phyloP scores from a whole-genome alignment of 805 yeast genomes.

The Barnettozyma sucrosica region DNA sequence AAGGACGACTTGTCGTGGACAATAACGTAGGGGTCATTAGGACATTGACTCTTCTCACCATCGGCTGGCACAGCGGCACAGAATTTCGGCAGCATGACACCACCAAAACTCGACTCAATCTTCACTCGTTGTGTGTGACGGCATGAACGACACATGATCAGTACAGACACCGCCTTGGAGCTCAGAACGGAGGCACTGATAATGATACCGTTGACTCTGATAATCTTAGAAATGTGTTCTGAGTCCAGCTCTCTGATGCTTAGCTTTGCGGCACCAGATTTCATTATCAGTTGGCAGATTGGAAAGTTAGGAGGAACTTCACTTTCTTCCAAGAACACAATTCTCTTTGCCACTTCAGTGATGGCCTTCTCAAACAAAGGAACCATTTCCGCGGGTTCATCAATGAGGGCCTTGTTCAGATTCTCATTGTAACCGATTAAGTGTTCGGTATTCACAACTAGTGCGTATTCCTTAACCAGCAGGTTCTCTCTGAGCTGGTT shows the following conservation, averaged over 20 bases:
- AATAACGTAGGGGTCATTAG: conserved; percentile 86
- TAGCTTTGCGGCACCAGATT: conserved; percentile 63
- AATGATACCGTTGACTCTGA: conserved; percentile 87
- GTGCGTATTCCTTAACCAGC: conserved; percentile 63
- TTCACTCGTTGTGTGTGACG: conserved; percentile 67
- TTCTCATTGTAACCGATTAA: conserved; percentile 85
- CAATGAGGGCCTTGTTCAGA: conserved; percentile 73
- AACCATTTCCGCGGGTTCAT: conserved; percentile 83
- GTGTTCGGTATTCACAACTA: conserved; percentile 78
- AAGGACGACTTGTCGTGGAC: conserved; percentile 92
- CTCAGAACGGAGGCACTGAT: conserved; percentile 85
- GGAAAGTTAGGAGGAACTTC: conserved; percentile 58
- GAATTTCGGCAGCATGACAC: conserved; percentile 56
- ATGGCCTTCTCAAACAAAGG: conserved; percentile 81
- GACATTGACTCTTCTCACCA: conserved; percentile 59
- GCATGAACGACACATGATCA: conserved; percentile 83
- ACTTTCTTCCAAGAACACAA: conserved; percentile 42
- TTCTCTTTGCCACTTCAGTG: conserved; percentile 75
- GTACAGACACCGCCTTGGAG: conserved; percentile 80
- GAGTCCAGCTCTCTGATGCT: conserved; percentile 81
- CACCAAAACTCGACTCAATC: conserved; percentile 65
- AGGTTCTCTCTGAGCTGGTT: conserved; percentile 88
- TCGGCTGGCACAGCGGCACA: conserved; percentile 57
- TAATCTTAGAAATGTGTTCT: conserved; percentile 82
- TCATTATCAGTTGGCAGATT: conserved; percentile 72